Conservation (phyloP, 768 basidiomycete genomes). For the Pilatotrama ljubarskyi region DNA sequence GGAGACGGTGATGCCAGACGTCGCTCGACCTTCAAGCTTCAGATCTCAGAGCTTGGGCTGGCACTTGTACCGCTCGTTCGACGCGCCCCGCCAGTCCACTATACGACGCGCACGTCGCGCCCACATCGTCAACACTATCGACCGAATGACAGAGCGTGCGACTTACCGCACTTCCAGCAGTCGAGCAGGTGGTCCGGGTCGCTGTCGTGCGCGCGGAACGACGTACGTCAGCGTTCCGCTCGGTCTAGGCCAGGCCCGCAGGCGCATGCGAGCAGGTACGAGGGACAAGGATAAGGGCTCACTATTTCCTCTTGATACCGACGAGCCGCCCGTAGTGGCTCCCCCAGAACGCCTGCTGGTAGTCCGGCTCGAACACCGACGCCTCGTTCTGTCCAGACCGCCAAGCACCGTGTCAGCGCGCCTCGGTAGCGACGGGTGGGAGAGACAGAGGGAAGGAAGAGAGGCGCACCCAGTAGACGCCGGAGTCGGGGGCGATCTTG, state of each 20-base stretch:
- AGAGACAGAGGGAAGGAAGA: background rate
- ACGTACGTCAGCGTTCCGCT: background rate
- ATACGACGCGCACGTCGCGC: background rate
- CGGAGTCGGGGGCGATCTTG: background rate
- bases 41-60: background rate
- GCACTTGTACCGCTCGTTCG: background rate
- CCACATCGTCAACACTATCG: too few relatives aligned
- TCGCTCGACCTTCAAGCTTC: too few relatives aligned
- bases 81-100: background rate
- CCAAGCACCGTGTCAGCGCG: background rate
- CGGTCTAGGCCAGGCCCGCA: too few relatives aligned
- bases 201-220: background rate
- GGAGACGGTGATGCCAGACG: too few relatives aligned
- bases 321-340: background rate
- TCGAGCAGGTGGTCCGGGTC: conserved; percentile 9
- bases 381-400: conserved; percentile 1
- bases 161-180: conserved; percentile 11
- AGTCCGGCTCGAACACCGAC: conserved; percentile 3
- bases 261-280: too few relatives aligned
- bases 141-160: background rate
- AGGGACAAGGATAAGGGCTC: background rate
- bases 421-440: background rate
- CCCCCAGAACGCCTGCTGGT: conserved; percentile 2
- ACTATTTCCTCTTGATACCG: conserved; percentile 8
- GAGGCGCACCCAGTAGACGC: background rate